These are phyloP conservation scores for Buddleja alternifolia DNA, from an alignment of 257 asterid species.

Conservation along the genomic window DNA sequence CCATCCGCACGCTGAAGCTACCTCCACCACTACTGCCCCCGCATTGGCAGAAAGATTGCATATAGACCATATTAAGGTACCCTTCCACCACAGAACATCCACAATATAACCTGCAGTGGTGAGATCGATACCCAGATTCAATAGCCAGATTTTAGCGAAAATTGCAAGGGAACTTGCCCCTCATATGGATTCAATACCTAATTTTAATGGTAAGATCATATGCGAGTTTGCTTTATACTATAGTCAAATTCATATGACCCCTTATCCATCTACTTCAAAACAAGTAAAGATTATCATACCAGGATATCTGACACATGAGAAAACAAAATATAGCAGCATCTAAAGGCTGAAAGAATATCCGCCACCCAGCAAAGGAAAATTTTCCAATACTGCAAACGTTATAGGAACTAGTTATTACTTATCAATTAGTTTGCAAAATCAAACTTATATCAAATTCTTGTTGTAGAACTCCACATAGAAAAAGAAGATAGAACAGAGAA, in stretches of 20 bases:
- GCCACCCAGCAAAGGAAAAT: constrained; percentile 97
- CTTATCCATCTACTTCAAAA: constrained; percentile 7
- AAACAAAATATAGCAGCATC: constrained; percentile 97
- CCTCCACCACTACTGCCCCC: too few species aligned
- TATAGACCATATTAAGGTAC: too few species aligned
- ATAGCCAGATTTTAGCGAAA: too few species aligned
- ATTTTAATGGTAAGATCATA: background rate
- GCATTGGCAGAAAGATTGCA: too few species aligned
- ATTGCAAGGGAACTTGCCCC: background rate
- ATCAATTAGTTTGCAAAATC: background rate
- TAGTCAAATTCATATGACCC: constrained; percentile 18
- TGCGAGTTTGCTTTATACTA: background rate
- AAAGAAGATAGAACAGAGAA: background rate
- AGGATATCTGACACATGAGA: constrained; percentile 96
- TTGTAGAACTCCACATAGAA: background rate
- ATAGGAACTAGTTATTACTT: constrained; percentile 29
- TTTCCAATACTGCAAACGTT: constrained; percentile 86
- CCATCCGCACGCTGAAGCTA: too few species aligned
- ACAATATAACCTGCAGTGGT: too few species aligned
- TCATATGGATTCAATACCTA: background rate
- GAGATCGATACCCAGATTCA: too few species aligned
- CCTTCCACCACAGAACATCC: too few species aligned
- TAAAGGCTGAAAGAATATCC: constrained; percentile 92
- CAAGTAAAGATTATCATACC: constrained; percentile 53
- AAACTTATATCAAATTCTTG: constrained; percentile 7